These are phyloP conservation scores for Brassica incana DNA, from an alignment of 345 rosid genomes.

Conservation along the genomic window DNA sequence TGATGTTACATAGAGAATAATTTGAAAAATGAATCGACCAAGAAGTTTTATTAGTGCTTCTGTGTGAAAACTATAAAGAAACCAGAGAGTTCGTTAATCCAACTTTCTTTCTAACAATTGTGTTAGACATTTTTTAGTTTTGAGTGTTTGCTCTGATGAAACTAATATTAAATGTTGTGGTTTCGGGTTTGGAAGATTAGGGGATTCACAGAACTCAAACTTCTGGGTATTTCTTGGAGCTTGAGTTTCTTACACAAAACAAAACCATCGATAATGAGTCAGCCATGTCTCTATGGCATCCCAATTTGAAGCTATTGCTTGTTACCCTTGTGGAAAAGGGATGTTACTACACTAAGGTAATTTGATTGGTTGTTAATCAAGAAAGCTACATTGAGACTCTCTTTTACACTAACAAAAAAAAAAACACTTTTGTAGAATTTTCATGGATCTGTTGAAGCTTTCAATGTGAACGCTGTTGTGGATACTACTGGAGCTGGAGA, in stretches of 20 bases:
- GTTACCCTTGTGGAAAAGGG: constrained; percentile 30
- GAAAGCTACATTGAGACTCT: background rate
- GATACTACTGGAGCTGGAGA: constrained; percentile 99
- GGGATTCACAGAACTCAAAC: too few species aligned
- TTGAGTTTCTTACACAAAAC: too few species aligned
- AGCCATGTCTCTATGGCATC: constrained; percentile 38
- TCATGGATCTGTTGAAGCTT: constrained; percentile 72
- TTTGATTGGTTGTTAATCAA: background rate
- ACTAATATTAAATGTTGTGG: too few species aligned
- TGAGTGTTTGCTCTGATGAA: too few species aligned
- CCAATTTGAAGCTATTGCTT: constrained; percentile 39
- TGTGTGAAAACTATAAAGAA: too few species aligned
- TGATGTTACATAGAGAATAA: background rate
- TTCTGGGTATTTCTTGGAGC: too few species aligned
- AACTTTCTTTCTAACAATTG: too few species aligned
- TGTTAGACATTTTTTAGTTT: too few species aligned
- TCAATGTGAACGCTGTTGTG: constrained; percentile 58
- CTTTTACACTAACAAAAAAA: background rate
- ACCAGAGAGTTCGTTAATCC: too few species aligned
- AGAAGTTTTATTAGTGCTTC: background rate
- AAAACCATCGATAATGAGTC: too few species aligned
- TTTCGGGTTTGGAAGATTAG: too few species aligned
- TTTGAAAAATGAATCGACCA: constrained; percentile 4
- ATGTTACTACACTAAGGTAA: constrained; percentile 49
- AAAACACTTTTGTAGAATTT: constrained; percentile 46